Percentiles rank a stretch among this genome's conserved stretches.
These are phyloP conservation scores for Nicotiana sylvestris DNA, from an alignment of 257 asterid genomes.

Conservation along the genomic window DNA sequence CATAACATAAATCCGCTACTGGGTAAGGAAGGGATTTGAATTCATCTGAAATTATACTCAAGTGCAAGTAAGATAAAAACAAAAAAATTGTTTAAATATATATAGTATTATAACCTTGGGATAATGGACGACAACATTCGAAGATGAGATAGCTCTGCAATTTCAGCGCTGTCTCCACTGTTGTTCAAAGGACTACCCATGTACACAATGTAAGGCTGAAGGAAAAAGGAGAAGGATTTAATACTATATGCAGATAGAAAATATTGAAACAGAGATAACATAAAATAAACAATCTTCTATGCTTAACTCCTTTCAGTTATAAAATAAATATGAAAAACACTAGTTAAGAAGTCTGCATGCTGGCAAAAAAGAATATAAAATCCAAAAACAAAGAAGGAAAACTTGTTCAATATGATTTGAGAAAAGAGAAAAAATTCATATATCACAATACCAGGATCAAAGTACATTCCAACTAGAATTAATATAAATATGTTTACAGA, in stretches of 20 bases:
- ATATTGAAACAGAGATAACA: no score
- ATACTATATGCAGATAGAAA: no score
- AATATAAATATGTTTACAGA: not conserved
- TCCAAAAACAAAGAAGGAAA: no score
- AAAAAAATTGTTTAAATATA: no score
- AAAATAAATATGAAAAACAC: no score
- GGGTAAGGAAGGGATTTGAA: no score
- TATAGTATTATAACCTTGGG: slow-evolving; percentile 37
- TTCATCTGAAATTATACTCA: no score
- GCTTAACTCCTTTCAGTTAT: no score
- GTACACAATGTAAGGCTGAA: slow-evolving; percentile 67
- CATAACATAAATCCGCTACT: no score
- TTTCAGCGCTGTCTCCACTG: slow-evolving; percentile 17
- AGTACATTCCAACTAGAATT: not conserved
- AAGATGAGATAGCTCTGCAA: slow-evolving; percentile 31
- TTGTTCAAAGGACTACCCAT: slow-evolving; percentile 59
- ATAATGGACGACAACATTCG: slow-evolving; percentile 49
- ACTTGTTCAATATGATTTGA: not conserved
- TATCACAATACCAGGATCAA: not conserved
- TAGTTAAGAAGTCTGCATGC: not conserved
- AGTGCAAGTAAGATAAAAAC: no score
- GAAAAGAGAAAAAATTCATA: not conserved
- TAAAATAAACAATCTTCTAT: no score
- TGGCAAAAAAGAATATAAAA: not conserved
- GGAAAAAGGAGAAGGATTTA: no score